Percentiles rank a stretch among this genome's conserved stretches.
Conservation (phyloP, 352 stramenopile genomes). For the Phytopythium vexans region DNA sequence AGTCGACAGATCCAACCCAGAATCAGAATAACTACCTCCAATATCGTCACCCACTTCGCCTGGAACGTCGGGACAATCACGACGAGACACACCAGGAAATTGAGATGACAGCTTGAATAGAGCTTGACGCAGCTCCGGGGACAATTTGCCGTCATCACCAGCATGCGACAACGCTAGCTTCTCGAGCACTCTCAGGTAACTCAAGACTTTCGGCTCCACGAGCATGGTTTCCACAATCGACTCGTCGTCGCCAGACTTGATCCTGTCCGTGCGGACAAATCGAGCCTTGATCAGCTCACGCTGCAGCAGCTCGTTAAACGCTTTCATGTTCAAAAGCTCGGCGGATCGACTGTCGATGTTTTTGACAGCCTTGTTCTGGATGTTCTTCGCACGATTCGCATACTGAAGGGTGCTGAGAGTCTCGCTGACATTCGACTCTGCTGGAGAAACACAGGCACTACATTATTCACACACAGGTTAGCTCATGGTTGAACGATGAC, state of each 20-base stretch:
- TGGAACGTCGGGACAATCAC: neutral
- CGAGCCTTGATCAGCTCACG: slow-evolving; percentile 65
- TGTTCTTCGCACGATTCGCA: slow-evolving; percentile 84
- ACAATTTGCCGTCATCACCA: neutral
- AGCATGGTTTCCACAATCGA: slow-evolving; percentile 34
- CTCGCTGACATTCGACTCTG: slow-evolving; percentile 62
- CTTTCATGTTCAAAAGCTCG: slow-evolving; percentile 64
- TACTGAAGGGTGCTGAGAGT: slow-evolving; percentile 86
- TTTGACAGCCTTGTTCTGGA: slow-evolving; percentile 89
- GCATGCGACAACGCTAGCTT: slow-evolving; percentile 20
- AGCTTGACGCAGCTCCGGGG: neutral
- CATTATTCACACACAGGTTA: slow-evolving; percentile 8
- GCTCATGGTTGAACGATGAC: neutral
- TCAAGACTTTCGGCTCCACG: slow-evolving; percentile 40
- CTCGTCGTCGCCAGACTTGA: slow-evolving; percentile 19
- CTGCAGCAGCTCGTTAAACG: slow-evolving; percentile 62
- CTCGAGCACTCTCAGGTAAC: slow-evolving; percentile 58
- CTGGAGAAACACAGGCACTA: slow-evolving; percentile 84
- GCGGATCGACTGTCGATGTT: slow-evolving; percentile 82
- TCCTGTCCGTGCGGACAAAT: slow-evolving; percentile 24
- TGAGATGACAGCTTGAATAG: slow-evolving; percentile 1
- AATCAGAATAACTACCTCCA: neutral
- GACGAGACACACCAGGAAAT: neutral
- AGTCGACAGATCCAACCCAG: slow-evolving; percentile 24
- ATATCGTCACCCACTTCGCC: neutral